phyloP scores from a whole-genome alignment of 176 grass and related monocot species.

The Paspalum notatum region DNA sequence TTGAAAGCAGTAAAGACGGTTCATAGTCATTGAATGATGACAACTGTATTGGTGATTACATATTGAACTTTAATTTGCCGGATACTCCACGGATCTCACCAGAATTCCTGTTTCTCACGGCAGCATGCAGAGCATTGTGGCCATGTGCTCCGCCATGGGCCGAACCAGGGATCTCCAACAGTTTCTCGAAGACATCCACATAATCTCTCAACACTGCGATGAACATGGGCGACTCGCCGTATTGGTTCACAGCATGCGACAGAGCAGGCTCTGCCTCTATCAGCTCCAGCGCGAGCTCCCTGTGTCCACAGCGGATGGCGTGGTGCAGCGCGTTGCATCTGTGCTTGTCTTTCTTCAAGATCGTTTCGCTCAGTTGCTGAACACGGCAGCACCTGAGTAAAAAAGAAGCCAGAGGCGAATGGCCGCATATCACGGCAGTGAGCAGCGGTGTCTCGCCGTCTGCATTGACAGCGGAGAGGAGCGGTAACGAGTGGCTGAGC shows the following conservation, averaged over 20 bases:
- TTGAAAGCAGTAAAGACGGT: not conserved
- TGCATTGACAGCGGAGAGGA: not conserved
- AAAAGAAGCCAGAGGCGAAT: not conserved
- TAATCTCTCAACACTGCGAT: constrained; percentile 12
- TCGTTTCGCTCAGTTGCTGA: rapidly evolving
- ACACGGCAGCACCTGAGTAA: not conserved
- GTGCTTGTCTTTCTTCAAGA: not conserved
- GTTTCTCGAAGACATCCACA: not conserved
- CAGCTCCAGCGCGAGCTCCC: not conserved
- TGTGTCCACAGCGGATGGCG: not conserved
- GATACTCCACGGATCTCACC: not conserved
- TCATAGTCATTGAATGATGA: rapidly evolving
- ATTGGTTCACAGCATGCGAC: no score
- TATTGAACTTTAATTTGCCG: no score
- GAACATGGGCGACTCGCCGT: constrained; percentile 29
- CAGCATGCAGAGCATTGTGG: constrained; percentile 33
- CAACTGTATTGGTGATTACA: not conserved
- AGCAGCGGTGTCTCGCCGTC: not conserved
- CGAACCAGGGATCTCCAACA: not conserved
- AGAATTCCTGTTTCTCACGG: constrained; percentile 24
- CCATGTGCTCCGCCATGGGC: not conserved
- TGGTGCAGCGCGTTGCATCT: constrained; percentile 30
- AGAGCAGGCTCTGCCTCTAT: not conserved
- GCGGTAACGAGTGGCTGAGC: not conserved
- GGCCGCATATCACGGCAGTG: not conserved